These are phyloP conservation scores for Syzygium grande DNA, from an alignment of 345 rosid species.

Conservation along the genomic window DNA sequence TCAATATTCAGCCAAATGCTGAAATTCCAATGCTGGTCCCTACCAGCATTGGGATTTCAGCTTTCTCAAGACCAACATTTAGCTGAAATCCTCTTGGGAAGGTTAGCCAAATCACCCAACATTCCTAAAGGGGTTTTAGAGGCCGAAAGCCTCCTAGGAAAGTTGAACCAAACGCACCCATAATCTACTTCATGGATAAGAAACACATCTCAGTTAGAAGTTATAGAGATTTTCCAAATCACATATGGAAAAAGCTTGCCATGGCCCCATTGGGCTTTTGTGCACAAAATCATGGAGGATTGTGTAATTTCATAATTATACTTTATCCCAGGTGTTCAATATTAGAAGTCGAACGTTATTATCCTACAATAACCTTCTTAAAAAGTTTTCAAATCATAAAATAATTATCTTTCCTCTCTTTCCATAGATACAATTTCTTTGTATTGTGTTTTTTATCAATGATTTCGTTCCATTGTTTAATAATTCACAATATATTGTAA, in stretches of 20 bases:
- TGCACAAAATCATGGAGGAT: neutral
- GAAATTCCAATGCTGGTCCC: too few relatives aligned
- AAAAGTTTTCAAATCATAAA: neutral
- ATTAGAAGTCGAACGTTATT: neutral
- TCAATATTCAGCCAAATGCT: too few relatives aligned
- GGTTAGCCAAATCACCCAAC: too few relatives aligned
- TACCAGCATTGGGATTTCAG: too few relatives aligned
- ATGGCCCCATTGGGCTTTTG: neutral
- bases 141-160: too few relatives aligned
- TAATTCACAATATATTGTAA: too few relatives aligned
- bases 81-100: too few relatives aligned
- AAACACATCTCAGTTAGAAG: neutral
- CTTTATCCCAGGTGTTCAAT: too few relatives aligned
- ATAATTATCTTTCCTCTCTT: neutral
- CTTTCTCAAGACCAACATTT: too few relatives aligned
- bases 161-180: too few relatives aligned
- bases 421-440: neutral
- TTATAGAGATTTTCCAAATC: too few relatives aligned
- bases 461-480: neutral
- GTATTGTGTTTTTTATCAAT: neutral
- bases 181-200: neutral
- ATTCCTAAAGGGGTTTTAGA: too few relatives aligned
- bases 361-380: neutral
- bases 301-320: neutral
- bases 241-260: neutral